These are phyloP conservation scores for Rutidosis leptorrhynchoides DNA, from an alignment of 129 eudicot genomes.

Conservation along the genomic window DNA sequence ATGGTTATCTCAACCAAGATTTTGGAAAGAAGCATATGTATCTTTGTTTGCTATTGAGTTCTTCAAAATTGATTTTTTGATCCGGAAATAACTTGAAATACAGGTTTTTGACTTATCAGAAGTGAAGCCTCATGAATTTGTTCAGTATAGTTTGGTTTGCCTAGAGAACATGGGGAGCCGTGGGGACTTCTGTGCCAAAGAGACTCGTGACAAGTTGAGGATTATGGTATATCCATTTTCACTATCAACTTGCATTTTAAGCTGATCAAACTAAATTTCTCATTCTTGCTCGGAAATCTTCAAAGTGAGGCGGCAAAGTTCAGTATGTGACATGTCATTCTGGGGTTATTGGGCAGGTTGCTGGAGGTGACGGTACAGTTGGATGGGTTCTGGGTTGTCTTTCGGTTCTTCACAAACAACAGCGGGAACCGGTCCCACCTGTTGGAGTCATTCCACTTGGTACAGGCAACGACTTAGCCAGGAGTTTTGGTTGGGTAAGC, in stretches of 20 bases:
- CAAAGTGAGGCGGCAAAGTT: no score
- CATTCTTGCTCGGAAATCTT: no score
- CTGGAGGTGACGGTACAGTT: conserved; percentile 99
- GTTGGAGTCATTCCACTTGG: conserved; percentile 90
- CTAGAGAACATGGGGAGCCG: conserved; percentile 69
- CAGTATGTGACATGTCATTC: no score
- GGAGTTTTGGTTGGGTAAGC: conserved; percentile 99
- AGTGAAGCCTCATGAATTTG: conserved; percentile 84
- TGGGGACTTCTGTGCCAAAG: conserved; percentile 83
- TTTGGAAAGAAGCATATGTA: no score
- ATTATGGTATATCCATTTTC: conserved; percentile 95
- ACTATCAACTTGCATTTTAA: no score
- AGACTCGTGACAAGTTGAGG: conserved; percentile 69
- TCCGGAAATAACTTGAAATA: no score
- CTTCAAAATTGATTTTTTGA: no score
- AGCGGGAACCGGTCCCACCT: conserved; percentile 80
- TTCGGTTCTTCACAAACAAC: conserved; percentile 75
- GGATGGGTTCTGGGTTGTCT: conserved; percentile 98
- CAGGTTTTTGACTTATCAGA: conserved; percentile 75
- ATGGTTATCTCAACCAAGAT: no score
- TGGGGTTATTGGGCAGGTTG: conserved; percentile 57
- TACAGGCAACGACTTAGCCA: conserved; percentile 90
- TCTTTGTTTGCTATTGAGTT: no score
- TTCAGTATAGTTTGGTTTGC: conserved; percentile 78
- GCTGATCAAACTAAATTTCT: no score